Base-by-base conservation (phyloP, 2,329 filamentous ascomycete species). In the Ilyonectria robusta region DNA sequence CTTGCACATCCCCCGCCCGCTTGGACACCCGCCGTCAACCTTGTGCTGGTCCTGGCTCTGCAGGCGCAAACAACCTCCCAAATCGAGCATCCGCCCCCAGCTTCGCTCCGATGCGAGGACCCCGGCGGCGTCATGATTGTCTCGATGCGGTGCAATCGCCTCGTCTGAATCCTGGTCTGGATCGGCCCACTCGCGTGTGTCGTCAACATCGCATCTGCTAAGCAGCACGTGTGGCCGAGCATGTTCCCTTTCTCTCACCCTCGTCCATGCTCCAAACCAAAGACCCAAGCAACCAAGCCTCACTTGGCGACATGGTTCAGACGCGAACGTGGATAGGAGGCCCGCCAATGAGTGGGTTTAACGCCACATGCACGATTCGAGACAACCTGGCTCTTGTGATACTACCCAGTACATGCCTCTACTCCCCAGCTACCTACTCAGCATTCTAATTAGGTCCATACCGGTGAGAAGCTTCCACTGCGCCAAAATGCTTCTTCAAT, bases 1-100 rank as follows among this genome's bases (percentile, higher is more conserved):
- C 57, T 51, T 42, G 31, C 57, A 21, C 46, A 33, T 51, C 48
- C 57, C 57, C 57, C 46, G 57, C 23, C 46, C 21, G 31, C 56
- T 42, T 50, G 35, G 5, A 37, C 37, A 19, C 23, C 21, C 40
- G 40, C 40, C 31, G 31, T 47, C 31, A 29, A 37, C 44, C 26
- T 26, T 19, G 29, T 47, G 54, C 44, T 37, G 40, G 40, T n/a
- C 29, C 17, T 31, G n/a, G 42, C 5, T 53, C 17, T 29, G 26
- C 29, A 33, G 29, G 48, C 19, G 29, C 31, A 53, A 53, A 35
- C 48, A 53, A 53, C 48, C 29, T 53, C 48, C 48, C 48, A 11
- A 53, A 53, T 53, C 48, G 48, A 53, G 48, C 29, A 53, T 35
- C 48, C 11, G 40, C 40, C 10, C 26, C 29, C 10, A 46, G 44